These are phyloP conservation scores for Polygonum maritimum DNA, from an alignment of 148 eudicot genomes.

Conservation along the genomic window DNA sequence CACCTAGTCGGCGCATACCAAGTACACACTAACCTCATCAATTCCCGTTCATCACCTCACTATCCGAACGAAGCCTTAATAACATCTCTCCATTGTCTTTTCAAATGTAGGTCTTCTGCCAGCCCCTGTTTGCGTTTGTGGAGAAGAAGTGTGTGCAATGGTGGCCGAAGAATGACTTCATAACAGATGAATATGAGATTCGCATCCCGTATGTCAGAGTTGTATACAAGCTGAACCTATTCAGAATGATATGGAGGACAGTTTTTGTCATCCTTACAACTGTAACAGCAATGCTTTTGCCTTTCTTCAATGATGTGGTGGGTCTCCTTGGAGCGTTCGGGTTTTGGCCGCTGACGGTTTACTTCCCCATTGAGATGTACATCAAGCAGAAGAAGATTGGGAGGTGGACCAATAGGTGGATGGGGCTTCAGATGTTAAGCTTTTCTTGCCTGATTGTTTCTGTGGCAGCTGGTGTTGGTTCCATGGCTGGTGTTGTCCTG, in stretches of 20 bases:
- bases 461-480: slow-evolving; percentile 35
- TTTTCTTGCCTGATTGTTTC: slow-evolving; percentile 29
- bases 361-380: slow-evolving; percentile 39
- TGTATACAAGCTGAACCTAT: slow-evolving; percentile 21
- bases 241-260: slow-evolving; percentile 36
- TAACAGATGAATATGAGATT: slow-evolving; percentile 21
- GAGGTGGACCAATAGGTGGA: slow-evolving; percentile 29
- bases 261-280: slow-evolving; percentile 27
- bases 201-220: slow-evolving; percentile 14
- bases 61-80: not conserved
- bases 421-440: slow-evolving; percentile 31
- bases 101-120: slow-evolving; percentile 24
- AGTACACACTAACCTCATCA: slow-evolving; percentile 3
- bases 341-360: slow-evolving; percentile 33
- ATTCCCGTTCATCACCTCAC: not conserved
- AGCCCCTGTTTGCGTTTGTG: slow-evolving; percentile 37
- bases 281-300: slow-evolving; percentile 32
- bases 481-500: slow-evolving; percentile 30
- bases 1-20: slow-evolving; percentile 50
- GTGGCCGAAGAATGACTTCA: slow-evolving; percentile 22
- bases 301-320: slow-evolving; percentile 45
- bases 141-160: slow-evolving; percentile 27
- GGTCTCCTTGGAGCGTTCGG: slow-evolving; percentile 39
- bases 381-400: slow-evolving; percentile 23
- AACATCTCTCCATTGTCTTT: not conserved